A percentile compares a stretch with the other conserved stretches of the same genome.
Conservation (phyloP, 2,329 filamentous ascomycete species). For the Podosphaera aphanis region DNA sequence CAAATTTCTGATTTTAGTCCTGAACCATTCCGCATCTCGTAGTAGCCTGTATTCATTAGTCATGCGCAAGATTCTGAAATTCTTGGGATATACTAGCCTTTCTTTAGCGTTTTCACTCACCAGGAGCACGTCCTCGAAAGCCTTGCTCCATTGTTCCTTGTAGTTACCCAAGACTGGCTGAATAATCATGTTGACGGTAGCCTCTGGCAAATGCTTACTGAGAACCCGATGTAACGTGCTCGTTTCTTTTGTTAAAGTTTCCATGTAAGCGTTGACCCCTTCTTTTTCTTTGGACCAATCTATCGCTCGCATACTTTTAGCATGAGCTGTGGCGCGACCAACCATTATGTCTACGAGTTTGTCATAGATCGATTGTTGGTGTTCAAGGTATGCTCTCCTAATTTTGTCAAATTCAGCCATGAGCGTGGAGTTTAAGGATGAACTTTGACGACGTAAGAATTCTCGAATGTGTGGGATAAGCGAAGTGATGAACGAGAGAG, state of each 20-base stretch:
- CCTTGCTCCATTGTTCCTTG: slow-evolving; percentile 38
- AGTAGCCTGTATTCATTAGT: slow-evolving; percentile 25
- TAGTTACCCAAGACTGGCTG: slow-evolving; percentile 43
- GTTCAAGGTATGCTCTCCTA: slow-evolving; percentile 27
- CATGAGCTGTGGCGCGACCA: slow-evolving; percentile 34
- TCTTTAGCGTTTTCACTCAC: slow-evolving; percentile 35
- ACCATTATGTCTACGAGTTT: slow-evolving; percentile 55
- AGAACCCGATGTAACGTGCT: slow-evolving; percentile 45
- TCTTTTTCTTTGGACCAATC: slow-evolving; percentile 30
- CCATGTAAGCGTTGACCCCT: slow-evolving; percentile 38
- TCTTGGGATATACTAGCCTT: slow-evolving; percentile 23
- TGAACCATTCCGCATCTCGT: slow-evolving; percentile 39
- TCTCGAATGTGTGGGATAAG: slow-evolving; percentile 79
- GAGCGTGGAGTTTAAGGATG: slow-evolving; percentile 27
- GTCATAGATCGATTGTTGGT: slow-evolving; percentile 48
- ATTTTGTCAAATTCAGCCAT: slow-evolving; percentile 20
- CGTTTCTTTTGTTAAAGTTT: slow-evolving; percentile 47
- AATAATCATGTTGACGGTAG: slow-evolving; percentile 45
- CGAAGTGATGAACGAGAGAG: slow-evolving; percentile 65
- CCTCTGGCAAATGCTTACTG: slow-evolving; percentile 40
- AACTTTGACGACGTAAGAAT: slow-evolving; percentile 57
- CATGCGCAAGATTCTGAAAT: not conserved
- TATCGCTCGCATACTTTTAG: slow-evolving; percentile 38
- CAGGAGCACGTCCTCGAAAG: slow-evolving; percentile 34
- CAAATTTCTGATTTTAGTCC: slow-evolving; percentile 34